Percentiles rank a stretch among this genome's conserved stretches.
These are phyloP conservation scores for Tolypocladium tundrense DNA, from an alignment of 2,329 filamentous ascomycete species.

Conservation along the genomic window DNA sequence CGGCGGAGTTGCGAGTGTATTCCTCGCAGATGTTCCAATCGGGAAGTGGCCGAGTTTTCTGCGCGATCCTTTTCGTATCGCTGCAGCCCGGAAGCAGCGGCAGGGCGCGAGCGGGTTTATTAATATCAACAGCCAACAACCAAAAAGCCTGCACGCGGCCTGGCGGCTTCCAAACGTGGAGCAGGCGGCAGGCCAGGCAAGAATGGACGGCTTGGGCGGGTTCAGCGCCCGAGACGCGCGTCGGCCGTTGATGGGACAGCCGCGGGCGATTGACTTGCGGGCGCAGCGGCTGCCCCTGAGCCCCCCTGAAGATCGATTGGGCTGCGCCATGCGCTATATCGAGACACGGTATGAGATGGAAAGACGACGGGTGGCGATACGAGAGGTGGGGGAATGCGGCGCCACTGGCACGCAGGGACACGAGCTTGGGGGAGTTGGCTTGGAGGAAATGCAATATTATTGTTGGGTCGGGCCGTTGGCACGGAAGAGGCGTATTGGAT, in stretches of 20 bases:
- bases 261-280: background rate
- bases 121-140: background rate
- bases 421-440: background rate
- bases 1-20: background rate
- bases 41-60: background rate
- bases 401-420: background rate
- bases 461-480: background rate
- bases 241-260: background rate
- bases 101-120: background rate
- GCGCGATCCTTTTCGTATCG: background rate
- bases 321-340: background rate
- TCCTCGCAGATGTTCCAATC: background rate
- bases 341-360: background rate
- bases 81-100: background rate
- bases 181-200: background rate
- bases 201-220: background rate
- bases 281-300: background rate
- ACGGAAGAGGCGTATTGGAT: background rate
- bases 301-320: constrained; percentile 1
- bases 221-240: background rate
- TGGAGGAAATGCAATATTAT: background rate
- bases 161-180: background rate
- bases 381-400: background rate
- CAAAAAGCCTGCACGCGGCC: background rate
- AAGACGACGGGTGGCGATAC: background rate